phyloP scores from a whole-genome alignment of 306 rosid genomes.

The Senna tora region DNA sequence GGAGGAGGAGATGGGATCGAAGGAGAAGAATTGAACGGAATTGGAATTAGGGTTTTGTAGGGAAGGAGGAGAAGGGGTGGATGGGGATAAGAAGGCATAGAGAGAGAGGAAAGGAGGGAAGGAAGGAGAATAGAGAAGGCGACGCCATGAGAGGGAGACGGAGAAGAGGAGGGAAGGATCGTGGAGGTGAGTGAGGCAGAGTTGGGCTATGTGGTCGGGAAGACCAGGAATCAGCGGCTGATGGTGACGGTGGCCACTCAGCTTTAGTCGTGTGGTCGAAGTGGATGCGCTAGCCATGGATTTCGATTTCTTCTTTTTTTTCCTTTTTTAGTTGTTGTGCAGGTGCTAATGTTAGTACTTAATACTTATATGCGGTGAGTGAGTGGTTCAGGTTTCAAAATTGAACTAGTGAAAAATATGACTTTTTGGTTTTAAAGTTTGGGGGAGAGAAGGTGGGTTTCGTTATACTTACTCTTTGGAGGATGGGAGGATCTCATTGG shows the following conservation, averaged over 20 bases:
- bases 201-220: constrained; percentile 78
- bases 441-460: neutral
- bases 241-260: neutral
- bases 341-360: no score
- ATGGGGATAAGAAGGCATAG: constrained; percentile 55
- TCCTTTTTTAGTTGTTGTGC: neutral
- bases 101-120: constrained; percentile 76
- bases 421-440: no score
- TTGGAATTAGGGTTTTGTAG: neutral
- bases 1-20: constrained; percentile 61
- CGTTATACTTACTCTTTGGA: neutral
- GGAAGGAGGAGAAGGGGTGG: neutral
- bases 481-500: no score
- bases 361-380: no score
- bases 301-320: neutral
- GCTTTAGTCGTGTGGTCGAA: constrained; percentile 39
- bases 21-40: constrained; percentile 47
- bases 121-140: constrained; percentile 64
- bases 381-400: no score
- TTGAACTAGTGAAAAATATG: no score
- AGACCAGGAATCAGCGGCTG: constrained; percentile 62
- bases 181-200: constrained; percentile 50
- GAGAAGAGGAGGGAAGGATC: constrained; percentile 57
- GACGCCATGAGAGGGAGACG: constrained; percentile 75
- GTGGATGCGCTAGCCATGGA: constrained; percentile 39